phyloP scores from a whole-genome alignment of 371 early-diverging fungal genomes.

The Zopfochytrium polystomum region DNA sequence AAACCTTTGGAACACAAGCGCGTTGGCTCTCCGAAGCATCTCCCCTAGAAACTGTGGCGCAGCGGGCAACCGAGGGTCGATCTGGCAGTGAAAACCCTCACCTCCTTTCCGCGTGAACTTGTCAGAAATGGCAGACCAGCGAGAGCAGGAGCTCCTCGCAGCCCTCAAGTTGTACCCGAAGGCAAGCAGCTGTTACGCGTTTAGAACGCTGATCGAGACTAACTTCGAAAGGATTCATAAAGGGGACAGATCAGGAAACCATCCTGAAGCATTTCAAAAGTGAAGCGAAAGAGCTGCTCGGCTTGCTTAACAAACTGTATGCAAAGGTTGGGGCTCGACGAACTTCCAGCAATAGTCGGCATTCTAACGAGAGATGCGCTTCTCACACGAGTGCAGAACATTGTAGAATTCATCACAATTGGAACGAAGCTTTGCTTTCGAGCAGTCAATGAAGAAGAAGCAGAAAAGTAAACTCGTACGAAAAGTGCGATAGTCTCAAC shows the following conservation, averaged over 20 bases:
- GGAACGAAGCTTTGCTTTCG: conserved; percentile 43
- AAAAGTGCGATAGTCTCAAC: conserved; percentile 6
- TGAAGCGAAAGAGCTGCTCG: conserved; percentile 12
- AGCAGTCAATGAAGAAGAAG: conserved; percentile 49
- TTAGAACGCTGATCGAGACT: neutral
- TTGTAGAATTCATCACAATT: conserved; percentile 32
- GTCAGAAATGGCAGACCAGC: no score
- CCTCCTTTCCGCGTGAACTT: no score
- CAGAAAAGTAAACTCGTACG: conserved; percentile 36
- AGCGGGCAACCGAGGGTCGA: no score
- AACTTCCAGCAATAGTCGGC: neutral
- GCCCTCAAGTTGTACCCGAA: conserved; percentile 16
- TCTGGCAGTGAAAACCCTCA: no score
- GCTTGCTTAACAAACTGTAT: conserved; percentile 23
- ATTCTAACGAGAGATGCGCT: neutral
- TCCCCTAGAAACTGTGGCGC: no score
- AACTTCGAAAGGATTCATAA: neutral
- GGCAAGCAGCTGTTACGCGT: conserved; percentile 6
- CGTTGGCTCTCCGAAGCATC: no score
- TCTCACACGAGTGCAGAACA: conserved; percentile 27
- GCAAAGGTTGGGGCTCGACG: conserved; percentile 11
- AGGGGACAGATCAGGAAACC: conserved; percentile 21
- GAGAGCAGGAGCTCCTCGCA: conserved; percentile 16
- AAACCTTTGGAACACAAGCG: no score
- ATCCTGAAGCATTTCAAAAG: conserved; percentile 13